Base-by-base conservation (phyloP, 2,329 filamentous ascomycete species). In the Colletotrichum tofieldiae region DNA sequence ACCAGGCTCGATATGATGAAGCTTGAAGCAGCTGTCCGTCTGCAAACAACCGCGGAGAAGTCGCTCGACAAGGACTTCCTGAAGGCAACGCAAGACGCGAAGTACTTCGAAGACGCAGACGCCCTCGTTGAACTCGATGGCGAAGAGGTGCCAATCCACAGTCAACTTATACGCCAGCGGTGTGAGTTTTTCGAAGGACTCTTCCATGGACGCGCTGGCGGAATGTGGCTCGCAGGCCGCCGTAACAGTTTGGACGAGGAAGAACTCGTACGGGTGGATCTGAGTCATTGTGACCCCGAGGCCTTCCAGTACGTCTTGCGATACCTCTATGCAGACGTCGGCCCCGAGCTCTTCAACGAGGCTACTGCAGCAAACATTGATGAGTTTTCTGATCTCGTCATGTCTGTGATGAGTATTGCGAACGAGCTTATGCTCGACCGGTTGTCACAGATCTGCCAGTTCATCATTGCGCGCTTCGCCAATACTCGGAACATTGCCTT, bases 361-460 rank as follows among this genome's bases (percentile, higher is more conserved):
- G 88, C 96, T 6, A 88, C 93, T 20, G 88, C 90, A 45, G 84
- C 89, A 20, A 91, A 92, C 72, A 82, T 97, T 7, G 95, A 98
- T 75, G 93, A 95, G 56, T 95, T 98, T 74, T 90, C 95, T 5
- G 95, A 98, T 76, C 85, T 96, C n/a, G 88, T 98, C 11, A 89
- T 98, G 83, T 95, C 98, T 76, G 93, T 98, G 55, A 92, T 98
- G 88, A 91, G 91, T 67, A 92, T 94, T 64, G 94, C 95, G 16
- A 96, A 99, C 79, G 96, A 99, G 81, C 85, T 99, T 69, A 98
- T 99, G 95, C 88, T 99, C 58, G 95, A 98, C 79, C 89, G 95
- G 8, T 84, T 99, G 6, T 94, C 94, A 6, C 94, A 98, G 79
- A 91, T 97, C 37, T 98, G 96, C 80, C 96, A 99, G 80, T 91